These are phyloP conservation scores for Fraxinus sp. DNA, from an alignment of 305 asterid genomes.

Conservation along the genomic window DNA sequence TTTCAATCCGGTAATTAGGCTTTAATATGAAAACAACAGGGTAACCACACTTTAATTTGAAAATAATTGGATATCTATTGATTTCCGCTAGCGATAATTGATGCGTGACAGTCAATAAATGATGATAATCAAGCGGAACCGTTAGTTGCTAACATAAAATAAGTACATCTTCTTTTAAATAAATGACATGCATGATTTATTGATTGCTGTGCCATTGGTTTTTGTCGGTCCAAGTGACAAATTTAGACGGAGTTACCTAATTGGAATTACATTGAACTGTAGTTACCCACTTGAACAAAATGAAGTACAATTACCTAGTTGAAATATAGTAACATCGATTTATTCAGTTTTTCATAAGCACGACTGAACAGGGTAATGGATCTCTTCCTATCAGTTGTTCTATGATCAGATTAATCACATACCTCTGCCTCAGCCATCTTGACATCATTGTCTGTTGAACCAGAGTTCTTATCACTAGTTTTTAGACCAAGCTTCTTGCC, in stretches of 20 bases:
- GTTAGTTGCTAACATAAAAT: background rate
- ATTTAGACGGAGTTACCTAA: background rate
- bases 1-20: background rate
- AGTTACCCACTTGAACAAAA: background rate
- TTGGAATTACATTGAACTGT: background rate
- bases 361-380: background rate
- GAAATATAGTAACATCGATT: background rate
- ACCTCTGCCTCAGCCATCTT: conserved; percentile 90
- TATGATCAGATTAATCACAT: conserved; percentile 27
- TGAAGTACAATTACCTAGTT: background rate
- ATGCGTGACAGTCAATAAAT: background rate
- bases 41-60: background rate
- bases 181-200: background rate
- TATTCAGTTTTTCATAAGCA: background rate
- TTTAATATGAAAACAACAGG: background rate
- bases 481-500: conserved; percentile 86
- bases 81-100: background rate
- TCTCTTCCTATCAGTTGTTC: conserved; percentile 14
- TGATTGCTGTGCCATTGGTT: background rate
- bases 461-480: conserved; percentile 56
- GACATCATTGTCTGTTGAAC: conserved; percentile 55
- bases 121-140: background rate
- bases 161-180: background rate
- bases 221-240: background rate
- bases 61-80: background rate